phyloP scores from a whole-genome alignment of 768 basidiomycete genomes.

The Pilatotrama ljubarskyi region DNA sequence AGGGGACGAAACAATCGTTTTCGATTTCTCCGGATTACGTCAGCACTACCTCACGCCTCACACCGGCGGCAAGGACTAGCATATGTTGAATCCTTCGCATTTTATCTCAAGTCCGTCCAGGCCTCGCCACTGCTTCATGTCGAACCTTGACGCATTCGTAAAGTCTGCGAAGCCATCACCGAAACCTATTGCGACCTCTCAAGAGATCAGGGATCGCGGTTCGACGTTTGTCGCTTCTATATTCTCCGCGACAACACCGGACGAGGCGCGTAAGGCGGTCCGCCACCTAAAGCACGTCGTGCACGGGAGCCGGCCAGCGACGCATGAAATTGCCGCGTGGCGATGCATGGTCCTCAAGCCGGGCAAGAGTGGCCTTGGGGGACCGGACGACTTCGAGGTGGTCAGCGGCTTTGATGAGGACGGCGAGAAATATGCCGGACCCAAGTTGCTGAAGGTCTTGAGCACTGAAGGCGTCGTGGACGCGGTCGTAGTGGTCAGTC shows the following conservation, averaged over 20 bases:
- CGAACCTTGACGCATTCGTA: conserved; percentile 57
- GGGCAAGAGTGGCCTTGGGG: conserved; percentile 63
- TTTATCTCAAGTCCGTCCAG: not conserved
- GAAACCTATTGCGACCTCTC: conserved; percentile 55
- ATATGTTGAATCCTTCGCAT: too few species aligned
- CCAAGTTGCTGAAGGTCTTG: conserved; percentile 65
- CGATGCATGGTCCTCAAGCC: conserved; percentile 71
- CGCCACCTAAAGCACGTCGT: conserved; percentile 56
- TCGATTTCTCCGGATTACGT: not conserved
- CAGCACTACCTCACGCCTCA: not conserved
- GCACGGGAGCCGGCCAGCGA: conserved; percentile 57
- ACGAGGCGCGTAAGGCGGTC: conserved; percentile 50
- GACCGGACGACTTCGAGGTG: conserved; percentile 77
- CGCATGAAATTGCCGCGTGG: conserved; percentile 79
- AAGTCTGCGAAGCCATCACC: conserved; percentile 45
- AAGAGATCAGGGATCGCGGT: conserved; percentile 74
- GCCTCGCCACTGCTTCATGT: conserved; percentile 18
- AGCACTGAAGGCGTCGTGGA: conserved; percentile 69
- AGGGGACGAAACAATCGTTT: too few species aligned
- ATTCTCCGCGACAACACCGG: conserved; percentile 52
- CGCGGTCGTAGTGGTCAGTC: conserved; percentile 75
- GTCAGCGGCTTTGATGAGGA: conserved; percentile 68
- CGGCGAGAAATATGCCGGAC: conserved; percentile 73
- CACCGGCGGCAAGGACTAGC: too few species aligned
- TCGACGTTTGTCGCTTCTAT: conserved; percentile 71